These are phyloP conservation scores for Henningerozyma blattae DNA, from an alignment of 805 yeast species.

Conservation along the genomic window DNA sequence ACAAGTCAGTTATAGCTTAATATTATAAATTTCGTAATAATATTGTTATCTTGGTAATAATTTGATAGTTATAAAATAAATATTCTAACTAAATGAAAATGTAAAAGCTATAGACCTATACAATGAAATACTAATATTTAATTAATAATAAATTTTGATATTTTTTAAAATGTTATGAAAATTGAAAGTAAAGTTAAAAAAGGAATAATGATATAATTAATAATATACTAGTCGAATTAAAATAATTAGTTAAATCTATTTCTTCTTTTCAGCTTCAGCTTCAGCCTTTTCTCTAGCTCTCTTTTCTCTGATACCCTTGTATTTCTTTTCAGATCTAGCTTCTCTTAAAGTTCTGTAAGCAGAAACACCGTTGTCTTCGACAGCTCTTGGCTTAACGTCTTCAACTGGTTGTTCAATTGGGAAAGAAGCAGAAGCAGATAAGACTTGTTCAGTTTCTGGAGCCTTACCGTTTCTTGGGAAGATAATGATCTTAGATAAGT, in stretches of 20 bases:
- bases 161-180: no score
- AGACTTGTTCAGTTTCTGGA: conserved; percentile 68
- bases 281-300: conserved; percentile 95
- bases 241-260: conserved; percentile 28
- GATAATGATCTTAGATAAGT: conserved; percentile 89
- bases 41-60: no score
- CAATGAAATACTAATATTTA: background rate
- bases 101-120: background rate
- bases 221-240: background rate
- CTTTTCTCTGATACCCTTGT: conserved; percentile 94
- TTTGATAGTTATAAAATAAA: no score
- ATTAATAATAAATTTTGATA: background rate
- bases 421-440: conserved; percentile 68
- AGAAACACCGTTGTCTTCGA: conserved; percentile 56
- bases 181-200: no score
- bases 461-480: conserved; percentile 87
- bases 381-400: conserved; percentile 81
- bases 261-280: conserved; percentile 99
- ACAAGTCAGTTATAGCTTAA: no score
- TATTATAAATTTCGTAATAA: no score
- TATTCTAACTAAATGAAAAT: no score
- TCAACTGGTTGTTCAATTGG: conserved; percentile 74
- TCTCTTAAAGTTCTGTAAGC: conserved; percentile 93
- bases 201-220: background rate
- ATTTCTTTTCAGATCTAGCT: conserved; percentile 90